Evolutionary conservation across 1,284 basidiomycete species (phyloP), one percentile per base, ranked within the genome.

Genomic region (Tetrapyrgos nigripes): DNA sequence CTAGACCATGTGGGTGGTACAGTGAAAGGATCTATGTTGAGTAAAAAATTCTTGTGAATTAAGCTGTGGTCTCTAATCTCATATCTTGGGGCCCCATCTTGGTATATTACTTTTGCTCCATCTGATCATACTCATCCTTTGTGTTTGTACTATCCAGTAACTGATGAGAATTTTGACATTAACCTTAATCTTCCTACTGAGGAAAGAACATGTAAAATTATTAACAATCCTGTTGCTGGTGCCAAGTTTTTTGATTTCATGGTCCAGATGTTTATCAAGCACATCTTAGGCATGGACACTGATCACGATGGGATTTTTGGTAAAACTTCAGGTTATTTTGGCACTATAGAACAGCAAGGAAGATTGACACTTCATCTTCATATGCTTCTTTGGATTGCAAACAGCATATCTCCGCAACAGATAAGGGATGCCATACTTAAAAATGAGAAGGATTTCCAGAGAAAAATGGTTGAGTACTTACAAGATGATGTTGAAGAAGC

Each of bases 321-420:
- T 3, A 46, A 68, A 17, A 68, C 64, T 1, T 48, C 62, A 19
- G 73, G 64, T 6, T 73, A 74, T 55, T 75, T 75, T 65, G 74
- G 74, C 3, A 74, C 72, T 3, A 72, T 75, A 6, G 74, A 77
- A 58, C 67, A 72, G 26, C 74, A 75, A 63, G 72, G 73, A n/a
- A n/a, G n/a, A n/a, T n/a, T n/a, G n/a, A n/a, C n/a, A n/a, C n/a
- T n/a, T n/a, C n/a, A n/a, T n/a, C 3, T 73, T 6, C 72, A 76
- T 53, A 53, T 70, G 17, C 46, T 76, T 1, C 28, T 76, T 1
- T 76, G 74, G 74, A 68, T 76, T 14, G 31, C 57, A 43, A 61
- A 63, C 31, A 54, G 58, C 9, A 29, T 70, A 9, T 64, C 67
- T 5, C 70, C 72, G 4, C 65, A 72, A 50, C 65, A 68, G 27